Evolutionary conservation across 352 stramenopile genomes (phyloP), one percentile per base, ranked within the genome.

Genomic region (Pythium phragmitis): DNA sequence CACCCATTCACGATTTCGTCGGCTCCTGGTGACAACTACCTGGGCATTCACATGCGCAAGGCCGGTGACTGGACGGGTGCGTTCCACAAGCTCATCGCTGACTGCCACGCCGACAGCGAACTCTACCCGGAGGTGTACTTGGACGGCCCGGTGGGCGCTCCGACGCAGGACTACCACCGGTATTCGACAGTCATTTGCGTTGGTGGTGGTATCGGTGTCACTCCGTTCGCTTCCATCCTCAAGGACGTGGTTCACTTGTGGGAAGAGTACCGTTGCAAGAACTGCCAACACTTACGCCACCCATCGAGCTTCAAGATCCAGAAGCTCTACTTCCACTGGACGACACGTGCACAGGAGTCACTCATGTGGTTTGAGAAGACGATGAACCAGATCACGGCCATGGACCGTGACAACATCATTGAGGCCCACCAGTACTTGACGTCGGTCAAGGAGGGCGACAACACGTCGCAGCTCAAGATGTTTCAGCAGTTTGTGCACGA

Each of bases 1-100:
- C 89, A 96, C 73, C 88, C 89, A 37, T 97, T 96, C 65, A 96
- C 82, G 33, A 82, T 97, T 54, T 93, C 86, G 17, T 92, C 81
- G 3, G 86, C 84, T 0, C 88, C 88, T 4, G 36, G 51, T 8
- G 72, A 86, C 39, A 61, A 77, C 37, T 74, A 74, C 43, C 23
- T 77, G 13, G 57, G 28, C 2, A 36, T 84, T 26, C 67, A 79
- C 51, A 75, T 84, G 42, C 61, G 60, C 23, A 52, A 63, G 16
- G 45, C 58, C 13, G 73, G 73, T 7, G 70, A 77, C 57, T 80
- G 73, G 73, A 77, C 73, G 4, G 14, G 45, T 2, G 49, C 54
- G 13, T 60, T 79, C 47, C 34, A 56, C 34, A 28, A 30, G 8
- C 33, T 36, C 7, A 39, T 65, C 8, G 41, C 28, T 8, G 54